A percentile compares a stretch with the other conserved stretches of the same genome.
Conservation (phyloP, 2,329 filamentous ascomycete genomes). For the Ambrosiella cleistominuta region DNA sequence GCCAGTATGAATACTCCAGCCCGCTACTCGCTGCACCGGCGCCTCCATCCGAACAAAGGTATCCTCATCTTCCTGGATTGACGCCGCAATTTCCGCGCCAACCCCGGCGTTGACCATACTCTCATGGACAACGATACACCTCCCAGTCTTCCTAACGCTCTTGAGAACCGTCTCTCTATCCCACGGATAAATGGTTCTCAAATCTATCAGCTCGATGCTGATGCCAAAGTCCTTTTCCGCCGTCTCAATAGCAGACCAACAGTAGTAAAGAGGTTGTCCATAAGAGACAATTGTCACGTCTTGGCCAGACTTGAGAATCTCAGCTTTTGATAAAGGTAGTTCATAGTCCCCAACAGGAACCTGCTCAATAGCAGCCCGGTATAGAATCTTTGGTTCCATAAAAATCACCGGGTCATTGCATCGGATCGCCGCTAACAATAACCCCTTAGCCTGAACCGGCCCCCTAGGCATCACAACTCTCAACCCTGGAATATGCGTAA, state of each 20-base stretch:
- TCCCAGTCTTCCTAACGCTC: constrained; percentile 73
- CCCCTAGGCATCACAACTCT: constrained; percentile 75
- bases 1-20: constrained; percentile 76
- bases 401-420: constrained; percentile 79
- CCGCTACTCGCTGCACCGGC: constrained; percentile 66
- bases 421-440: constrained; percentile 60
- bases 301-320: constrained; percentile 62
- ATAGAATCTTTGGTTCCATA: constrained; percentile 87
- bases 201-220: constrained; percentile 68
- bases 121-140: constrained; percentile 79
- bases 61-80: constrained; percentile 58
- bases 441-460: constrained; percentile 73
- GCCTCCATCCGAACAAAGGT: constrained; percentile 75
- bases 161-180: constrained; percentile 63
- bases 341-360: constrained; percentile 66
- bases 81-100: constrained; percentile 75
- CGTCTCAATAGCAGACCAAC: constrained; percentile 55
- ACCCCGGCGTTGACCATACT: constrained; percentile 81
- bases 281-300: constrained; percentile 77
- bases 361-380: constrained; percentile 80
- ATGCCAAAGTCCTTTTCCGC: constrained; percentile 61
- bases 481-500: constrained; percentile 73
- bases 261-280: constrained; percentile 76
- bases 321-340: constrained; percentile 72
- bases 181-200: constrained; percentile 83